Percentiles rank a stretch among this genome's conserved stretches.
phyloP scores from a whole-genome alignment of 441 rosid species.

The Cnidoscolus chayamansa region DNA sequence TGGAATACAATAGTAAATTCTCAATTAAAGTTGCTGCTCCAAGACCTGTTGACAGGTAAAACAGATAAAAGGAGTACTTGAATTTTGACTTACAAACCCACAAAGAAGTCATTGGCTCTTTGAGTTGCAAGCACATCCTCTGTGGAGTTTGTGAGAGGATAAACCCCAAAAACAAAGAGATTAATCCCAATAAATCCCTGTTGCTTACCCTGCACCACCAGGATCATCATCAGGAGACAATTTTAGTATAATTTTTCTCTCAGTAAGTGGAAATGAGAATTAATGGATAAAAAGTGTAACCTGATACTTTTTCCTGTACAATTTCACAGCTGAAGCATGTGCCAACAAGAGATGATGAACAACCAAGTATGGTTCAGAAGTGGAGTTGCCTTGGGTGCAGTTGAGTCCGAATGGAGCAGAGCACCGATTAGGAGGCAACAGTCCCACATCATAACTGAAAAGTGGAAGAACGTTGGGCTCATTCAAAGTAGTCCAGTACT shows the following conservation, averaged over 20 bases:
- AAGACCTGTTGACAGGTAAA: too few relatives aligned
- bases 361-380: conserved; percentile 62
- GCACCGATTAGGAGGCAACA: conserved; percentile 49
- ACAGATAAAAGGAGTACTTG: too few relatives aligned
- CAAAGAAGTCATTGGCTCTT: conserved; percentile 46
- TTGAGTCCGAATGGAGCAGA: conserved; percentile 37
- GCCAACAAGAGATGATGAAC: conserved; percentile 62
- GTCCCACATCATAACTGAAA: conserved; percentile 46
- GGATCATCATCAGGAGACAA: not conserved
- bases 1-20: conserved; percentile 19
- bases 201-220: conserved; percentile 53
- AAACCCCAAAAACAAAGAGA: conserved; percentile 29
- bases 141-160: conserved; percentile 46
- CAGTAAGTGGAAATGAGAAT: too few relatives aligned
- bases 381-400: conserved; percentile 59
- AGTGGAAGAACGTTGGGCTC: conserved; percentile 49
- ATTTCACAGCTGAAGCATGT: conserved; percentile 60
- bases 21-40: too few relatives aligned
- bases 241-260: too few relatives aligned
- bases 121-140: conserved; percentile 50
- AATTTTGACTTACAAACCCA: conserved; percentile 53
- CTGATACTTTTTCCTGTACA: conserved; percentile 53
- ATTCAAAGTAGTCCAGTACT: conserved; percentile 54
- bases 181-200: conserved; percentile 50
- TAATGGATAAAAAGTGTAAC: not conserved